These are phyloP conservation scores for Moesziomyces antarcticus DNA, from an alignment of 1,284 basidiomycete species.

Conservation along the genomic window DNA sequence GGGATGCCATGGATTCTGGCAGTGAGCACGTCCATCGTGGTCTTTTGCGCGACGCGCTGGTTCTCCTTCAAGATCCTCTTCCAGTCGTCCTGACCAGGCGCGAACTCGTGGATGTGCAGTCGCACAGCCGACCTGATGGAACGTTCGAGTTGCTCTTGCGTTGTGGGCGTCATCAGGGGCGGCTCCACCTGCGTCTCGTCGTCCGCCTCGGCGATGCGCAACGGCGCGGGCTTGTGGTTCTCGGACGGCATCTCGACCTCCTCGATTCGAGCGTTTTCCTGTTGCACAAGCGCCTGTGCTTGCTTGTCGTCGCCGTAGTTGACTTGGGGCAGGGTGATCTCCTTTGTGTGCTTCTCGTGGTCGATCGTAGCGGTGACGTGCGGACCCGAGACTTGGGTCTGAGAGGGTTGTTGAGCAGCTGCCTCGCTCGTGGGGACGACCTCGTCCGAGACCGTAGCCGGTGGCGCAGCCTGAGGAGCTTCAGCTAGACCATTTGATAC, in stretches of 20 bases:
- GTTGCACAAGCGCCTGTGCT: conserved; percentile 24
- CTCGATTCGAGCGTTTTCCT: conserved; percentile 32
- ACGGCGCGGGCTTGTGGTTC: conserved; percentile 10
- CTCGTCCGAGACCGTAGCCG: not conserved
- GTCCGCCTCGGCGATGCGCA: conserved; percentile 39
- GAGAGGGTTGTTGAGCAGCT: conserved; percentile 4
- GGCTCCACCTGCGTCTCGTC: conserved; percentile 30
- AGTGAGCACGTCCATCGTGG: conserved; percentile 41
- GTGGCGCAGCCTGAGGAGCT: not conserved
- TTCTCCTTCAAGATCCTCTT: conserved; percentile 39
- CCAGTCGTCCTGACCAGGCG: conserved; percentile 11
- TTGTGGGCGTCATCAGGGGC: conserved; percentile 43
- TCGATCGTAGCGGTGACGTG: conserved; percentile 37
- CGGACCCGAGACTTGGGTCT: conserved; percentile 27
- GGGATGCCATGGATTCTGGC: conserved; percentile 53
- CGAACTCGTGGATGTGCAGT: conserved; percentile 12
- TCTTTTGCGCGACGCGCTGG: conserved; percentile 34
- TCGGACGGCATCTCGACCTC: conserved; percentile 32
- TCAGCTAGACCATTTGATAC: no score
- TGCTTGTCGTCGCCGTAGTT: conserved; percentile 33
- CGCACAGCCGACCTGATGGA: conserved; percentile 14
- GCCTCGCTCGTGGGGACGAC: conserved; percentile 1
- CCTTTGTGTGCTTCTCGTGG: conserved; percentile 20
- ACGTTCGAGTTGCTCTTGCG: conserved; percentile 44
- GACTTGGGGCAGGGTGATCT: conserved; percentile 29